Conservation (phyloP, 768 basidiomycete genomes). For the Mycena filopes region DNA sequence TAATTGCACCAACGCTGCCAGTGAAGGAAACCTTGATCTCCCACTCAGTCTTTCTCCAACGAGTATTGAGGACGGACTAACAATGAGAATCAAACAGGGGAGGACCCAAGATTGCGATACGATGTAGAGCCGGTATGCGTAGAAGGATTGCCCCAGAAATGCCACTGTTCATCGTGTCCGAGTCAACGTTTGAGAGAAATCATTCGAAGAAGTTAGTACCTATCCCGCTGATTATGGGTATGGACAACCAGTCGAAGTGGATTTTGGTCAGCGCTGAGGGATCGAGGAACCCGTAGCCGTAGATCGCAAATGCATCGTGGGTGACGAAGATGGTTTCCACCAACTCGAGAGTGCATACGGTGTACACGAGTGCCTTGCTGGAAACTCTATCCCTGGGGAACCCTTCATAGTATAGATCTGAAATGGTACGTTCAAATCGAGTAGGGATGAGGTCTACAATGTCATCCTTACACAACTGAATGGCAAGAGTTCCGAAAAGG, state of each 20-base stretch:
- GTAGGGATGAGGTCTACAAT: neutral
- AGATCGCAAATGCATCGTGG: neutral
- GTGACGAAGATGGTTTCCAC: neutral
- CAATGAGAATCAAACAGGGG: neutral
- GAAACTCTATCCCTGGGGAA: neutral
- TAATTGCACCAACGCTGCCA: neutral
- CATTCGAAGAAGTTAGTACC: neutral
- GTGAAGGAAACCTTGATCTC: neutral
- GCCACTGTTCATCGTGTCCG: neutral
- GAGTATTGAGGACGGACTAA: neutral
- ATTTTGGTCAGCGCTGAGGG: neutral
- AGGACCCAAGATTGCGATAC: neutral
- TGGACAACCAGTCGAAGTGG: neutral
- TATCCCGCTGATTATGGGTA: neutral
- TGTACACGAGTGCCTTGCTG: neutral
- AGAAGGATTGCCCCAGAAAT: slow-evolving; percentile 8
- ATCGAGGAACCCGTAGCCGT: neutral
- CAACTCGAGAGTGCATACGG: neutral
- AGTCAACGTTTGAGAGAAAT: neutral
- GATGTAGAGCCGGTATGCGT: slow-evolving; percentile 13
- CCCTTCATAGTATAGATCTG: slow-evolving; percentile 1
- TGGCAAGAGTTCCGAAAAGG: neutral
- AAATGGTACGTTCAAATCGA: neutral
- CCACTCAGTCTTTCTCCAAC: neutral
- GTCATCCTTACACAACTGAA: neutral